A percentile compares a stretch with the other conserved stretches of the same genome.
phyloP scores from a whole-genome alignment of 2,329 filamentous ascomycete species.

The Aspergillus transmontanensis region DNA sequence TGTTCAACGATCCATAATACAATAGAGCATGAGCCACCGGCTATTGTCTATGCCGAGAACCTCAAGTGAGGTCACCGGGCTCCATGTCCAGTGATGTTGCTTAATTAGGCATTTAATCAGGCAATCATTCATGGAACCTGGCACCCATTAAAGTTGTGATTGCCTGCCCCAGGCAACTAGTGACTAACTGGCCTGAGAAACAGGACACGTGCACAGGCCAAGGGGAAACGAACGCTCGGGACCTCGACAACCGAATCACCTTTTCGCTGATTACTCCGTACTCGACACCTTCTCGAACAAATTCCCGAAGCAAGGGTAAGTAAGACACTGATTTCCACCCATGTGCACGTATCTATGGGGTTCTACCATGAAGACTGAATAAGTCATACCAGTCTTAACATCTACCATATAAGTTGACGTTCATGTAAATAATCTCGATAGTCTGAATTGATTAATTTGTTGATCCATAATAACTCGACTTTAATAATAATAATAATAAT shows the following conservation, averaged over 20 bases:
- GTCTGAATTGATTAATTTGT: too few species aligned
- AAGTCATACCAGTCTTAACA: too few species aligned
- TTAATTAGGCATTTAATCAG: neutral
- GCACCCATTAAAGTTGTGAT: neutral
- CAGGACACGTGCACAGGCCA: conserved; percentile 4
- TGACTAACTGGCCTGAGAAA: neutral
- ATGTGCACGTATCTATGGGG: neutral
- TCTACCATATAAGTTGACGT: neutral
- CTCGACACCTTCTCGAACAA: neutral
- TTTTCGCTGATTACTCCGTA: neutral
- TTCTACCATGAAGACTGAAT: neutral
- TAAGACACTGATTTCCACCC: neutral
- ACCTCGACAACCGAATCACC: conserved; percentile 13
- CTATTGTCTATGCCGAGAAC: neutral
- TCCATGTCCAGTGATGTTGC: neutral
- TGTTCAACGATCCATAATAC: too few species aligned
- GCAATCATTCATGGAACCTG: neutral
- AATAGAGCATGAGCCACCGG: neutral
- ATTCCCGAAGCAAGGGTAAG: neutral
- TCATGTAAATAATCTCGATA: too few species aligned
- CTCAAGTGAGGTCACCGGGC: too few species aligned
- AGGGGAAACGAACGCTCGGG: conserved; percentile 5
- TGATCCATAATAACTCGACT: too few species aligned
- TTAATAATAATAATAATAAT: too few species aligned
- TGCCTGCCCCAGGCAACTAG: too few species aligned